phyloP scores from a whole-genome alignment of 176 grass and related monocot species.

The Otatea glauca region DNA sequence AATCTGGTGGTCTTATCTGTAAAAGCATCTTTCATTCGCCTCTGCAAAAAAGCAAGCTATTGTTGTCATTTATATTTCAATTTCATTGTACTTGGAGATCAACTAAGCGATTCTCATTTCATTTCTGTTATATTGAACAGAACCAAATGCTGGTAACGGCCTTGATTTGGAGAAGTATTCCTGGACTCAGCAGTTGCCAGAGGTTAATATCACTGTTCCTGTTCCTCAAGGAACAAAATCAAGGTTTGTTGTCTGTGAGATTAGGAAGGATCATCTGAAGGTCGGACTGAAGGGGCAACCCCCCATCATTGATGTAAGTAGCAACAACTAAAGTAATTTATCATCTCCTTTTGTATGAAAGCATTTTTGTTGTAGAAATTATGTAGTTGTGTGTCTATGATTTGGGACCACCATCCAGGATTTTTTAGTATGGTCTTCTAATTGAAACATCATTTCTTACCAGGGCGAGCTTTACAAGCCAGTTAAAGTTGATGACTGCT shows the following conservation, averaged over 20 bases:
- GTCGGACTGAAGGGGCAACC: constrained; percentile 90
- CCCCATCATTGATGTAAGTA: constrained; percentile 85
- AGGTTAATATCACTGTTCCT: constrained; percentile 72
- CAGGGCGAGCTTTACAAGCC: too few relatives aligned
- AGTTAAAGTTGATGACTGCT: too few relatives aligned
- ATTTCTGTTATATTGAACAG: constrained; percentile 38
- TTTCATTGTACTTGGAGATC: neutral
- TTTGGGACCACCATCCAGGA: too few relatives aligned
- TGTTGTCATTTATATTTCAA: neutral
- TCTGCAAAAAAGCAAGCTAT: neutral
- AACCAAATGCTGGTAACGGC: constrained; percentile 88
- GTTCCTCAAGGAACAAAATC: constrained; percentile 93
- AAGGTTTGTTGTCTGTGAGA: constrained; percentile 80
- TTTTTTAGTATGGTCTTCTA: too few relatives aligned
- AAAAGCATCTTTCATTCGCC: neutral
- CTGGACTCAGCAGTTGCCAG: constrained; percentile 90
- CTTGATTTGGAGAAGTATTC: constrained; percentile 98
- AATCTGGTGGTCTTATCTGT: neutral
- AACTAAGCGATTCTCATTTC: neutral
- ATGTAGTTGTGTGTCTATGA: neutral
- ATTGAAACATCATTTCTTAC: too few relatives aligned
- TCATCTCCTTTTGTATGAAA: neutral
- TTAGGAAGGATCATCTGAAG: constrained; percentile 89
- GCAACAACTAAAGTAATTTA: neutral
- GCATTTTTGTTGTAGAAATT: neutral